Percentiles rank a stretch among this genome's conserved stretches.
These are phyloP conservation scores for Candida tunisiensis DNA, from an alignment of 1,139 yeast species.

Conservation along the genomic window DNA sequence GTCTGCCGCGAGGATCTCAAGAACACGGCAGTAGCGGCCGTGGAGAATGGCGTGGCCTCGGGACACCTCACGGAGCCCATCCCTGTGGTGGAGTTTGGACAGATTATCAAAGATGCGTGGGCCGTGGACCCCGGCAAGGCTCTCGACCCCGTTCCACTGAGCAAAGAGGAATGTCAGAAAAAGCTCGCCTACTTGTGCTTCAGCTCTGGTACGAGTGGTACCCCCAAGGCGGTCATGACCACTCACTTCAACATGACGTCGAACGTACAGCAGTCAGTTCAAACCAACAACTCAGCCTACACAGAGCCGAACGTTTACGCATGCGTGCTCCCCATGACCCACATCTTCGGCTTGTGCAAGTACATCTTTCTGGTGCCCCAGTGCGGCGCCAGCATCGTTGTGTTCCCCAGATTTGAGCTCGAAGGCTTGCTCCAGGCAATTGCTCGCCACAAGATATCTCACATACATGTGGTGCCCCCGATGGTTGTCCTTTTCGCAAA, in stretches of 20 bases:
- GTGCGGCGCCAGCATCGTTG: constrained; percentile 11
- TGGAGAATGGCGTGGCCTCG: constrained; percentile 10
- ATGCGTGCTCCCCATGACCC: constrained; percentile 20
- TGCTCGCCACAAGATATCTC: constrained; percentile 12
- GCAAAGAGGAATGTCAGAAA: constrained; percentile 5
- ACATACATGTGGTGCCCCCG: constrained; percentile 21
- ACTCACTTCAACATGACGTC: constrained; percentile 28
- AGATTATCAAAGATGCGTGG: constrained; percentile 6
- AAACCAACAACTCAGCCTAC: constrained; percentile 3
- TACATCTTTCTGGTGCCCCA: constrained; percentile 11
- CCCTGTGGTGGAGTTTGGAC: constrained; percentile 3
- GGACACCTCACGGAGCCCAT: constrained; percentile 2
- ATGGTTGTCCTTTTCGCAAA: constrained; percentile 22
- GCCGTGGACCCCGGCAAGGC: too few species aligned
- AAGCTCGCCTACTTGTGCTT: constrained; percentile 27
- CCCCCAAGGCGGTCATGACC: constrained; percentile 57
- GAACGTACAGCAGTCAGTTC: constrained; percentile 11
- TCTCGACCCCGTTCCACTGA: constrained; percentile 5
- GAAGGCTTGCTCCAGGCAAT: constrained; percentile 13
- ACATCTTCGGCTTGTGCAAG: constrained; percentile 18
- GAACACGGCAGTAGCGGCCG: constrained; percentile 13
- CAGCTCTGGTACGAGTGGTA: constrained; percentile 66
- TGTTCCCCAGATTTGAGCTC: constrained; percentile 18
- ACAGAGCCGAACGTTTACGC: constrained; percentile 1
- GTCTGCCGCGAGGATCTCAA: constrained; percentile 10